Evolutionary conservation across 192 early-diverging fungal species (phyloP), one percentile per base, ranked within the genome.

Genomic region (Coemansia sp.): DNA sequence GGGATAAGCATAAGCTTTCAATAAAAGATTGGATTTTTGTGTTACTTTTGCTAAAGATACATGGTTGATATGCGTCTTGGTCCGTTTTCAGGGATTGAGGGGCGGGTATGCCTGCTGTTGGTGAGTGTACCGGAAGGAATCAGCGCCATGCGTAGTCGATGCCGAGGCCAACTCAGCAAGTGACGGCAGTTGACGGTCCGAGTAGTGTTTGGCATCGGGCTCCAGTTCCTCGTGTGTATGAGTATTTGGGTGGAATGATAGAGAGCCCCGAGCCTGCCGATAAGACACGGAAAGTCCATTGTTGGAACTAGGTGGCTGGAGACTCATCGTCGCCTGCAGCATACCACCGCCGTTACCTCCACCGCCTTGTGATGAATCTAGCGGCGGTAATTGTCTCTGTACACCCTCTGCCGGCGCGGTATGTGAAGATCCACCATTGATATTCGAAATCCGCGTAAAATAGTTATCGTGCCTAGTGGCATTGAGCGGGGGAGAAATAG

Each of bases 131-230:
- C 69, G 69, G 39, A 71, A 73, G 1, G 72, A 61, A 21, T 75
- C 78, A 17, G 62, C 7, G 55, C 54, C 55, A 52, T 69, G 72
- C 36, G 67, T 61, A 39, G 72, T 63, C 7, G 78, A 68, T 50
- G 73, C 58, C 33, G 73, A 70, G 23, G 73, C 72, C 58, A 80
- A 59, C 66, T 80, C 78, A 23, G 78, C 72, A 54, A 80, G 67
- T 30, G 78, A 75, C 21, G 78, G 78, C 54, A 80, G 73, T 67
- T 75, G 72, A 14, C 72, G 72, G 21, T 71, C 68, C 22, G 61
- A 19, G 14, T 61, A 39, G 54, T 67, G 54, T 27, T 67, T 64
- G 22, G 56, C 2, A 2, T 63, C 61, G 11, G 61, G 66, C 14
- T 46, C 39, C 39, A 46, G 39, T 17, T 46, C 39, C 9, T 46